A percentile compares a stretch with the other conserved stretches of the same genome.
phyloP scores from a whole-genome alignment of 2,329 filamentous ascomycete species.

The Escovopsis sp. region DNA sequence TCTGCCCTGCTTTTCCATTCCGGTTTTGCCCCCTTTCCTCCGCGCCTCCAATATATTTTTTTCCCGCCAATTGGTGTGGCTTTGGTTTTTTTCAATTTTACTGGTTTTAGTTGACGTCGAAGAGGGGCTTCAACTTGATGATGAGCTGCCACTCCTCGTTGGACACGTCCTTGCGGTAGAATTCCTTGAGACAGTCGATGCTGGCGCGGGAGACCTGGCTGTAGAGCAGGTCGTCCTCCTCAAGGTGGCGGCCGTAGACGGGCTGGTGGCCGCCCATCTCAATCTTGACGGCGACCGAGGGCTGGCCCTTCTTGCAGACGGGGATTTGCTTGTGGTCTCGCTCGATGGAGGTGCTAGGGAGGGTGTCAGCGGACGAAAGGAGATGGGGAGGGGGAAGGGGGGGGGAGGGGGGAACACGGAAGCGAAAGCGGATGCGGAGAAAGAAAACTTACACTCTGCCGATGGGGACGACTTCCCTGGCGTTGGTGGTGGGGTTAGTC shows the following conservation, averaged over 20 bases:
- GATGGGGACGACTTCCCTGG: slow-evolving; percentile 70
- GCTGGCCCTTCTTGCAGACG: slow-evolving; percentile 88
- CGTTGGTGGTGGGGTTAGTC: slow-evolving; percentile 60
- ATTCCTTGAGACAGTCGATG: slow-evolving; percentile 94
- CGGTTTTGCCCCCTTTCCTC: no score
- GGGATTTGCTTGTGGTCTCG: slow-evolving; percentile 91
- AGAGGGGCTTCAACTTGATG: slow-evolving; percentile 86
- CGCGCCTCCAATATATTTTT: no score
- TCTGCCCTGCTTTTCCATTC: no score
- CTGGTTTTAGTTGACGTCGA: slow-evolving; percentile 58
- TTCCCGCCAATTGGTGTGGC: no score
- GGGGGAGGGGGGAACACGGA: not conserved
- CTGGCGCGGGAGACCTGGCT: slow-evolving; percentile 72
- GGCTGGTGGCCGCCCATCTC: slow-evolving; percentile 88
- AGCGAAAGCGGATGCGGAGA: not conserved
- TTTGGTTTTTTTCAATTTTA: not conserved
- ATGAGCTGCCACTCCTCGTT: slow-evolving; percentile 93
- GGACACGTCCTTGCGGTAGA: slow-evolving; percentile 72
- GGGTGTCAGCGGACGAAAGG: slow-evolving; percentile 17
- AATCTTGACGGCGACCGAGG: slow-evolving; percentile 96
- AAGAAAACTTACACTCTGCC: slow-evolving; percentile 72
- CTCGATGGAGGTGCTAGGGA: slow-evolving; percentile 61
- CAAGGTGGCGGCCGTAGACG: slow-evolving; percentile 84
- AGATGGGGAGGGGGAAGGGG: slow-evolving; percentile 3
- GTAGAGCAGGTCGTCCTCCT: slow-evolving; percentile 81